phyloP scores from a whole-genome alignment of 306 rosid species.

The Cucumis melo region DNA sequence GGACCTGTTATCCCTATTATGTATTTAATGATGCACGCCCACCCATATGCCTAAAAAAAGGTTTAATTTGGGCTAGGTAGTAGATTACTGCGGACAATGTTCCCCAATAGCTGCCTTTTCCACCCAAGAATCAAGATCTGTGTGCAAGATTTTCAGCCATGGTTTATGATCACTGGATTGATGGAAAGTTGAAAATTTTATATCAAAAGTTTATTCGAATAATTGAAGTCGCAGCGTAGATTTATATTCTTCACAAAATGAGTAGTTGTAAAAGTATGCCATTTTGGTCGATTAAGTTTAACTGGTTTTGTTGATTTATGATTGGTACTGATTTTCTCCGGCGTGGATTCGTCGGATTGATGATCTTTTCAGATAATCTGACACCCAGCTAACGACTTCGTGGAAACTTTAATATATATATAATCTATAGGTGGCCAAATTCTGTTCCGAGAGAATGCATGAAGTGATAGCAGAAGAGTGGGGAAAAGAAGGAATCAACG shows the following conservation, averaged over 20 bases:
- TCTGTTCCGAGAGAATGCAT: slow-evolving; percentile 77
- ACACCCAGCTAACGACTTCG: slow-evolving; percentile 12
- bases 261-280: background rate
- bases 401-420: slow-evolving; percentile 8
- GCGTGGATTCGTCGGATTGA: background rate
- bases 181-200: background rate
- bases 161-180: background rate
- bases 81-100: background rate
- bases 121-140: background rate
- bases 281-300: background rate
- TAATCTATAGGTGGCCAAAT: slow-evolving; percentile 57
- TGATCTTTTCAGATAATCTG: background rate
- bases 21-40: background rate
- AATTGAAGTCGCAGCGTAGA: background rate
- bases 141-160: background rate
- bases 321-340: background rate
- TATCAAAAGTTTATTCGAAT: background rate
- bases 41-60: background rate
- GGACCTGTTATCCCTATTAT: no score
- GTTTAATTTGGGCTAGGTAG: background rate
- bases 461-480: slow-evolving; percentile 70
- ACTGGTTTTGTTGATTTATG: background rate
- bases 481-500: slow-evolving; percentile 27
- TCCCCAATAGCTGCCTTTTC: background rate
- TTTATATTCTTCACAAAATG: background rate